Evolutionary conservation across 306 rosid genomes (phyloP).

Genomic region (Vigna unguiculata): DNA sequence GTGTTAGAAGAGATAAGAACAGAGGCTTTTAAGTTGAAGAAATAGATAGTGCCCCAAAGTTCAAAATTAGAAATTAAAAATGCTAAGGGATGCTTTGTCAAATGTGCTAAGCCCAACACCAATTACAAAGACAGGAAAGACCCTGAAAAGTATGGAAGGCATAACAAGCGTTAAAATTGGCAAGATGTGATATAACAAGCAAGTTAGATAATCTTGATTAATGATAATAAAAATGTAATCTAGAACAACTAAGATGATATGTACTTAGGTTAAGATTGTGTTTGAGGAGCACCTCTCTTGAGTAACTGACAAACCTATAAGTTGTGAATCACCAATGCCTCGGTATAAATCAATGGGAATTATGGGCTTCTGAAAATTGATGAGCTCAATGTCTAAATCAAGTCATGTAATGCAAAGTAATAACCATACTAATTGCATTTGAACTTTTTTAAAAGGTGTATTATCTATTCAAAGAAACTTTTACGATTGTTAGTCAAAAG

Average conservation of each 20-base stretch:
- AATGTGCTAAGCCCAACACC: constrained; percentile 91
- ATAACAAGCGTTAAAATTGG: background rate
- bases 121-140: constrained; percentile 85
- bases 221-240: background rate
- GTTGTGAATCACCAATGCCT: constrained; percentile 87
- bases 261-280: constrained; percentile 17
- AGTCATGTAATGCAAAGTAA: too few species aligned
- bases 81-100: constrained; percentile 95
- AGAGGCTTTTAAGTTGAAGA: constrained; percentile 8
- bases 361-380: constrained; percentile 92
- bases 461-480: too few species aligned
- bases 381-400: too few species aligned
- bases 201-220: background rate
- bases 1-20: constrained; percentile 27
- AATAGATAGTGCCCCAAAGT: constrained; percentile 12
- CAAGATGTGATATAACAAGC: too few species aligned
- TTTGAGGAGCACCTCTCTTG: constrained; percentile 77
- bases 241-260: background rate
- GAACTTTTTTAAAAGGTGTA: too few species aligned
- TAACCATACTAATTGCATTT: too few species aligned
- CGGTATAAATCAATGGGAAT: constrained; percentile 78
- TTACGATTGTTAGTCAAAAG: too few species aligned
- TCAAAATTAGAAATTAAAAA: constrained; percentile 34
- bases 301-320: constrained; percentile 90
- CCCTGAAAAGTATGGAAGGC: constrained; percentile 62